Conservation (phyloP, 73 alveolate species). For the Paramecium caudatum region DNA sequence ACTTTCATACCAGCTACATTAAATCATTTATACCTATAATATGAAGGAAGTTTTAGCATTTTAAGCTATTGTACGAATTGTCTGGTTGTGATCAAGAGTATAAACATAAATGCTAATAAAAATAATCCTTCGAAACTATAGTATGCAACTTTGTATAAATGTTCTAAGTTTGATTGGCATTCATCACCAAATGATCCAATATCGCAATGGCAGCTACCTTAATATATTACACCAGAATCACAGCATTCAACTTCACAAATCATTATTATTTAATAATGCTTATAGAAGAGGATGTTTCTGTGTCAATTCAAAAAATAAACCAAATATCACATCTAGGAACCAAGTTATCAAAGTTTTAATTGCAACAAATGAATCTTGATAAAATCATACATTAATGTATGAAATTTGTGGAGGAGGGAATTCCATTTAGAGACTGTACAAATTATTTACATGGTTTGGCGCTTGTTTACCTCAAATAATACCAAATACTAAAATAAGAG, state of each 20-base stretch:
- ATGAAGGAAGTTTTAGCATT: slow-evolving; percentile 5
- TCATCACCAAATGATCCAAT: slow-evolving; percentile 33
- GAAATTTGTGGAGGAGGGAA: neutral
- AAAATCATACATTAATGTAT: neutral
- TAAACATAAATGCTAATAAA: neutral
- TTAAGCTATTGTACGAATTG: neutral
- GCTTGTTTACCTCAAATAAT: slow-evolving; percentile 40
- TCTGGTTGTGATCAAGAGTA: slow-evolving; percentile 5
- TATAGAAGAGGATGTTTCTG: too few species aligned
- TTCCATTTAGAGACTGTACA: slow-evolving; percentile 51
- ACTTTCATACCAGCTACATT: neutral
- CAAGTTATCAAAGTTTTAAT: slow-evolving; percentile 18
- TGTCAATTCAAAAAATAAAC: too few species aligned
- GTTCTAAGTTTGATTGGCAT: neutral
- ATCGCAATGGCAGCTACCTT: slow-evolving; percentile 30
- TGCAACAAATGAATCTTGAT: slow-evolving; percentile 19
- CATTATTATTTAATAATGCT: too few species aligned
- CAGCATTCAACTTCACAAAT: neutral
- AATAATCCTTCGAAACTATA: neutral
- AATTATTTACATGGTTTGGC: slow-evolving; percentile 56
- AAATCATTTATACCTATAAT: slow-evolving; percentile 11
- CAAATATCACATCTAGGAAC: slow-evolving; percentile 4
- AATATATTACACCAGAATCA: slow-evolving; percentile 16
- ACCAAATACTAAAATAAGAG: slow-evolving; percentile 10
- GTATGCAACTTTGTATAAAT: neutral